A percentile compares a stretch with the other conserved stretches of the same genome.
phyloP scores from a whole-genome alignment of 768 basidiomycete genomes.

The Tulasnella sp. region DNA sequence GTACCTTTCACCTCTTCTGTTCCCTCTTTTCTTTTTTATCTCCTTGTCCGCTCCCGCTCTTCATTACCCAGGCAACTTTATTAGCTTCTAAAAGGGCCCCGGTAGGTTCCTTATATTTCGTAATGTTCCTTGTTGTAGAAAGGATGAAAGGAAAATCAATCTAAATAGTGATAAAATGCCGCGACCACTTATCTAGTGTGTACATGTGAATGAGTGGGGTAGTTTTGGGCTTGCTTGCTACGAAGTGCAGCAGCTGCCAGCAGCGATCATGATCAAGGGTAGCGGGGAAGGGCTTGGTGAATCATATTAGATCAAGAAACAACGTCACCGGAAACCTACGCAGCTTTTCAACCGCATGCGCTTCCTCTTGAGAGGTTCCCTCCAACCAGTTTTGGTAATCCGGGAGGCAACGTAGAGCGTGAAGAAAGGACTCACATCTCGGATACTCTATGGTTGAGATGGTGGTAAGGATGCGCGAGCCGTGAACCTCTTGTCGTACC shows the following conservation, averaged over 20 bases:
- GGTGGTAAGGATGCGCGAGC: neutral
- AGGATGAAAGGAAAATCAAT: neutral
- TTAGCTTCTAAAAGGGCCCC: neutral
- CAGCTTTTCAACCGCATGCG: neutral
- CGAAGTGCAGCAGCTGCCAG: too few species aligned
- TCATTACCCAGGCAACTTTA: neutral
- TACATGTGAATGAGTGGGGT: too few species aligned
- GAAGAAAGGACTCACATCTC: neutral
- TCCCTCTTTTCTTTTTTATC: too few species aligned
- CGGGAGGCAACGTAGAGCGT: neutral
- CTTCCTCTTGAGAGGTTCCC: neutral
- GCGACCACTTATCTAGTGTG: neutral
- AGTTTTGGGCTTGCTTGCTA: too few species aligned
- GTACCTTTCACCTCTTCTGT: neutral
- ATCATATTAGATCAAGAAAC: conserved; percentile 19
- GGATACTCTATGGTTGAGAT: neutral
- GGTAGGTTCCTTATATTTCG: neutral
- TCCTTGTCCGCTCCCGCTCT: neutral
- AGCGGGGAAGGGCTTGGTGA: neutral
- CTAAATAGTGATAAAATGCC: neutral
- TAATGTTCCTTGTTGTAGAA: neutral
- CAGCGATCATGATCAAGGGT: too few species aligned
- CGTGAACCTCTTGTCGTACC: neutral
- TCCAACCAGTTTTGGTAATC: conserved; percentile 10
- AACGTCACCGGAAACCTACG: neutral